Evolutionary conservation across 179 eudicot genomes (phyloP).

Genomic region (Beta lomatogona): DNA sequence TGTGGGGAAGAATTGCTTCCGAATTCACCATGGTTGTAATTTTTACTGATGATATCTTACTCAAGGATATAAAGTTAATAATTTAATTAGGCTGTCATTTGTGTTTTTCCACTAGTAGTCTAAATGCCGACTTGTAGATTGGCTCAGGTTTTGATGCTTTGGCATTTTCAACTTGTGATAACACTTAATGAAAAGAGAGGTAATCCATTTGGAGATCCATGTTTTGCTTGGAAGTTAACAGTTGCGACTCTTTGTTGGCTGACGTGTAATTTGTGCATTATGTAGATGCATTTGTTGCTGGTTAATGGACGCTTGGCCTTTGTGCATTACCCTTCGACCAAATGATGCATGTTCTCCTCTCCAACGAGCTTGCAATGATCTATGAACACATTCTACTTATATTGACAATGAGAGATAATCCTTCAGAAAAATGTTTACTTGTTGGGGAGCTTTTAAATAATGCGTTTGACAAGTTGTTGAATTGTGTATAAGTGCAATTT

Average conservation of each 20-base stretch:
- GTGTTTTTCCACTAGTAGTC: background rate
- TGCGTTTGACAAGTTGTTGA: too few species aligned
- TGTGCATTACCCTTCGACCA: background rate
- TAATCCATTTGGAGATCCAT: background rate
- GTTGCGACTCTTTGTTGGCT: background rate
- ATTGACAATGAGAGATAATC: too few species aligned
- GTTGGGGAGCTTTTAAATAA: too few species aligned
- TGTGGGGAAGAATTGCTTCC: slow-evolving; percentile 92
- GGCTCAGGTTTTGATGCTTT: background rate
- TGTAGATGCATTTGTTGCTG: background rate
- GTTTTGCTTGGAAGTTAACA: background rate
- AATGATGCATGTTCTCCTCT: too few species aligned
- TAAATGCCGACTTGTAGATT: background rate
- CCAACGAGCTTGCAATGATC: too few species aligned
- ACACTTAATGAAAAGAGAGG: too few species aligned
- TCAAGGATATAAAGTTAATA: too few species aligned
- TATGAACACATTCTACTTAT: too few species aligned
- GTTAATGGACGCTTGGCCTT: background rate
- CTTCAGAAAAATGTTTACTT: too few species aligned
- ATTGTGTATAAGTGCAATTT: too few species aligned
- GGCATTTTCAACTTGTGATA: background rate
- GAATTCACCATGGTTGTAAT: slow-evolving; percentile 66
- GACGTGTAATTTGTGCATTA: background rate
- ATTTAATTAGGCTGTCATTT: background rate
- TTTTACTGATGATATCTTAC: background rate